Evolutionary conservation across 2,329 filamentous ascomycete genomes (phyloP).

Genomic region (Fusarium nisikadoi): DNA sequence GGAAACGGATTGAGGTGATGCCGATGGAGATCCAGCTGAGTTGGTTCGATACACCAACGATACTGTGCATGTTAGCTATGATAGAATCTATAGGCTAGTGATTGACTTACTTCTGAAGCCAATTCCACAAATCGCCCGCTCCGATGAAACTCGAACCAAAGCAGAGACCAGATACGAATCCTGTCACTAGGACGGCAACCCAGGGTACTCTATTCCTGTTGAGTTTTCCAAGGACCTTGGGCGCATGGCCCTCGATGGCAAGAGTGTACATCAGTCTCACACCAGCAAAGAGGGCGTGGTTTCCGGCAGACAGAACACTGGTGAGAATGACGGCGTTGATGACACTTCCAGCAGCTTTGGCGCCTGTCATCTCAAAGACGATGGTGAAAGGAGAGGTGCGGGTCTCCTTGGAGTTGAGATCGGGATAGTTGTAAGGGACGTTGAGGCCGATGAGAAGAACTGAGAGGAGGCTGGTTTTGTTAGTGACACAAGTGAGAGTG

Average conservation of each 20-base stretch:
- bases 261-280: constrained; percentile 51
- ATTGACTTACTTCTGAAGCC: constrained; percentile 69
- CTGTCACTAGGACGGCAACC: constrained; percentile 60
- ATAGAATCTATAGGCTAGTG: not conserved
- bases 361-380: constrained; percentile 68
- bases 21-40: constrained; percentile 73
- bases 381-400: constrained; percentile 61
- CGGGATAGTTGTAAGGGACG: constrained; percentile 63
- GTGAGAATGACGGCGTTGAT: constrained; percentile 68
- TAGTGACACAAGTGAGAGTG: not conserved
- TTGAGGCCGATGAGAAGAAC: constrained; percentile 64
- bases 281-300: constrained; percentile 52
- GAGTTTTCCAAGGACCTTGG: constrained; percentile 59
- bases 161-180: constrained; percentile 67
- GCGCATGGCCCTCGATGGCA: constrained; percentile 61
- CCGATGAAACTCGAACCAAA: constrained; percentile 74
- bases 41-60: constrained; percentile 75
- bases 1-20: constrained; percentile 73
- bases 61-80: constrained; percentile 48
- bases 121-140: constrained; percentile 72
- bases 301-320: constrained; percentile 52
- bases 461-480: constrained; percentile 49
- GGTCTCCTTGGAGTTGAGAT: constrained; percentile 47
- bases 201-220: constrained; percentile 52
- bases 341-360: constrained; percentile 60